These are phyloP conservation scores for Aciculosporium take DNA, from an alignment of 2,329 filamentous ascomycete species.

Conservation along the genomic window DNA sequence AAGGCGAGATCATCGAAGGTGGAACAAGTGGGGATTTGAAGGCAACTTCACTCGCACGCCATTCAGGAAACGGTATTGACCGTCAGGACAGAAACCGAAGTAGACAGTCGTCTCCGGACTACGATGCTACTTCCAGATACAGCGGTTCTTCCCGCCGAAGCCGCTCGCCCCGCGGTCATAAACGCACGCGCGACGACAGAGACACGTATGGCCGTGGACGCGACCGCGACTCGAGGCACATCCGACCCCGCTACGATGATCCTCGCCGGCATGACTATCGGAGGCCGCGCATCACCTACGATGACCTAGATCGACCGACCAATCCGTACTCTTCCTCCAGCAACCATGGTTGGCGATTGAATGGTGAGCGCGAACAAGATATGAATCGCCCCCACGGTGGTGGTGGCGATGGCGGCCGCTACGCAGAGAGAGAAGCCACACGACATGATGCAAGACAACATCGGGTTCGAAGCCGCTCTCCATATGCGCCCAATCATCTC, in stretches of 20 bases:
- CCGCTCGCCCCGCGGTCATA: conserved; percentile 51
- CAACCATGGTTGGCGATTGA: conserved; percentile 3
- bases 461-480: conserved; percentile 41
- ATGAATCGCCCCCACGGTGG: conserved; percentile 10
- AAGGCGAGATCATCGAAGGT: conserved; percentile 75
- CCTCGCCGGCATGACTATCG: conserved; percentile 31
- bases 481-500: conserved; percentile 25
- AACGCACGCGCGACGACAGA: conserved; percentile 51
- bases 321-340: conserved; percentile 15
- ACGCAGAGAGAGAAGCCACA: conserved; percentile 17
- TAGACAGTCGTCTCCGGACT: conserved; percentile 44
- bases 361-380: conserved; percentile 29
- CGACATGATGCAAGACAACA: conserved; percentile 35
- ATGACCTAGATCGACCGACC: conserved; percentile 43
- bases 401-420: conserved; percentile 17
- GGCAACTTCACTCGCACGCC: conserved; percentile 74
- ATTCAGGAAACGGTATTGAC: conserved; percentile 79
- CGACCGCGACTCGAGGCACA: conserved; percentile 40
- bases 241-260: conserved; percentile 50
- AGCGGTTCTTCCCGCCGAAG: conserved; percentile 31
- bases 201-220: conserved; percentile 34
- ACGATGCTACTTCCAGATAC: conserved; percentile 30
- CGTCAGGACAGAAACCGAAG: conserved; percentile 68
- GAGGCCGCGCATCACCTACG: conserved; percentile 35
- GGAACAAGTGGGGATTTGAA: conserved; percentile 50